Evolutionary conservation across 2,329 filamentous ascomycete genomes (phyloP), one percentile per base, ranked within the genome.

Genomic region (Fusarium graminum): DNA sequence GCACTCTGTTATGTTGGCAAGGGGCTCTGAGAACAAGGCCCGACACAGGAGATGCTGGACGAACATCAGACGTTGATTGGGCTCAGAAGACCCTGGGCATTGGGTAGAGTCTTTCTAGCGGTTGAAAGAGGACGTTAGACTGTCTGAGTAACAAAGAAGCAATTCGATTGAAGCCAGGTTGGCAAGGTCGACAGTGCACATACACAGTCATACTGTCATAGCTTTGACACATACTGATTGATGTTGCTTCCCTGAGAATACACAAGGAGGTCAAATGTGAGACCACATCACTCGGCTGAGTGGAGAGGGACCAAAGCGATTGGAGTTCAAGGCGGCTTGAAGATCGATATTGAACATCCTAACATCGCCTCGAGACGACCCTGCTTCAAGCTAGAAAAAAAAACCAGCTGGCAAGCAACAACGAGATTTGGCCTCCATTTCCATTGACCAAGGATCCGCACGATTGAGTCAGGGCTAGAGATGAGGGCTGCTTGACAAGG

Each of bases 321-420:
- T 70, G 58, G 66, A 55, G 52, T 17, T 52, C 47, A 50, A 60
- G 61, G 44, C 34, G 54, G 51, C 40, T 58, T 69, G 69, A 59
- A 69, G 57, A 72, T 71, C 67, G 57, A 72, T 72, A 63, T 65
- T 72, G 67, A 58, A 55, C 56, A 59, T 60, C 42, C 55, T 68
- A 58, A 55, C 56, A 59, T 60, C 42, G 59, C 67, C 55, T 69
- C 44, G 40, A 70, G 62, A 57, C 57, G 62, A 57, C 57, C 62
- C 59, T 67, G 67, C 39, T 42, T 42, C 47, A 34, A 46, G 22
- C 57, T 47, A 63, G 50, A 62, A 59, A 59, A 54, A 59, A 58
- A 63, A 65, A 50, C 47, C 62, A 47, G 59, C 62, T 42, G 63
- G 41, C 38, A 39, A 63, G 42, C 46, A 67, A 49, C 53, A 72